These are phyloP conservation scores for Gonium pectorale DNA, from an alignment of 139 green algal species.

Conservation along the genomic window DNA sequence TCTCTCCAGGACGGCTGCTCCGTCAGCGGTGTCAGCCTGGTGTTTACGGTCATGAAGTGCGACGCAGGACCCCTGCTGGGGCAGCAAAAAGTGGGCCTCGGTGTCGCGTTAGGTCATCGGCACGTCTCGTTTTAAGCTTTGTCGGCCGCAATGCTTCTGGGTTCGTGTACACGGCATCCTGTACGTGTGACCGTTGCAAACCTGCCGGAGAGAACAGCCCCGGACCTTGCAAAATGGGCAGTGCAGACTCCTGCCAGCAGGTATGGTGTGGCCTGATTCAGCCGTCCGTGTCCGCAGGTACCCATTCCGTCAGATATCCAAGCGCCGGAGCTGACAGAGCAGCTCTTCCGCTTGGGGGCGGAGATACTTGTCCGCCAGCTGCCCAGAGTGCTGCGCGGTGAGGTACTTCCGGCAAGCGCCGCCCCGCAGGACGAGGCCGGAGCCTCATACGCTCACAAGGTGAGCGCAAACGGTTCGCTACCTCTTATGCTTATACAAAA, in stretches of 20 bases:
- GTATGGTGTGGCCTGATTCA: no score
- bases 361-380: conserved; percentile 76
- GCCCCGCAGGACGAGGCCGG: conserved; percentile 66
- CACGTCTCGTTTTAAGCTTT: no score
- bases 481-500: no score
- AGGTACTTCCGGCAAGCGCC: conserved; percentile 17
- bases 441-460: conserved; percentile 80
- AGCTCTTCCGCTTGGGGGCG: conserved; percentile 74
- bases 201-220: no score
- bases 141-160: no score
- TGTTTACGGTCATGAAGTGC: conserved; percentile 92
- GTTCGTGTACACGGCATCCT: no score
- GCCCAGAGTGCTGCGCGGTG: conserved; percentile 67
- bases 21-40: conserved; percentile 84
- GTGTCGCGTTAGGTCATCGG: no score
- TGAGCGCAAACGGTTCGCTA: no score
- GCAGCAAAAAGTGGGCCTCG: conserved; percentile 49
- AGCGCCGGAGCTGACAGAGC: conserved; percentile 79
- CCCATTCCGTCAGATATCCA: conserved; percentile 66
- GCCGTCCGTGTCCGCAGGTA: conserved; percentile 1
- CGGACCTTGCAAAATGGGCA: no score
- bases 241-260: no score
- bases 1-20: conserved; percentile 67
- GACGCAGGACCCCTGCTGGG: conserved; percentile 93
- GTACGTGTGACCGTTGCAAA: no score